Evolutionary conservation across 345 rosid species (phyloP).

Genomic region (Boechera stricta): DNA sequence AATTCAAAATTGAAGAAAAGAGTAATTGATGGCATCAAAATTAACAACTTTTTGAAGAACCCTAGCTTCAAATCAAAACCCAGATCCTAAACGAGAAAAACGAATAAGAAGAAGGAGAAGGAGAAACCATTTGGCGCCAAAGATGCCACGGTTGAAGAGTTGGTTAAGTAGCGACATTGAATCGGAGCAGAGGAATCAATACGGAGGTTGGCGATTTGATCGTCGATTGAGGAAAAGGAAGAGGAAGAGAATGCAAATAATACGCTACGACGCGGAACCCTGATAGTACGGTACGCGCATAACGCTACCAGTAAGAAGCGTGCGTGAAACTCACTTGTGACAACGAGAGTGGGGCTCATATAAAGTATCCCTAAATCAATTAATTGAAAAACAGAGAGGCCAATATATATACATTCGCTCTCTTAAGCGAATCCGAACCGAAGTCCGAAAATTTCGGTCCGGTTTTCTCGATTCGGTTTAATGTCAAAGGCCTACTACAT

Average conservation of each 20-base stretch:
- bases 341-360: background rate
- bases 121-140: constrained; percentile 74
- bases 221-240: background rate
- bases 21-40: background rate
- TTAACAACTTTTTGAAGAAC: background rate
- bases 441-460: too few relatives aligned
- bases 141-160: constrained; percentile 91
- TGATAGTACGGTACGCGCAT: background rate
- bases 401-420: too few relatives aligned
- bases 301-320: background rate
- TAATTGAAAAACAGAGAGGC: too few relatives aligned
- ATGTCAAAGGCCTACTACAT: too few relatives aligned
- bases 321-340: background rate
- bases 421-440: background rate
- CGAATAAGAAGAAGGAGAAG: background rate
- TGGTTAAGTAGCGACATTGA: constrained; percentile 89
- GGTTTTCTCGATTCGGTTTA: too few relatives aligned
- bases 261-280: constrained; percentile 24
- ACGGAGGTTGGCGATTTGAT: constrained; percentile 22
- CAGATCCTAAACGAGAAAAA: constrained; percentile 17
- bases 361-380: background rate
- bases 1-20: background rate
- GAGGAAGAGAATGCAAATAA: background rate
- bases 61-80: constrained; percentile 12
- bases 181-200: constrained; percentile 25